Base-by-base conservation (phyloP, 257 asterid species). In the Ilex aquifolium region DNA sequence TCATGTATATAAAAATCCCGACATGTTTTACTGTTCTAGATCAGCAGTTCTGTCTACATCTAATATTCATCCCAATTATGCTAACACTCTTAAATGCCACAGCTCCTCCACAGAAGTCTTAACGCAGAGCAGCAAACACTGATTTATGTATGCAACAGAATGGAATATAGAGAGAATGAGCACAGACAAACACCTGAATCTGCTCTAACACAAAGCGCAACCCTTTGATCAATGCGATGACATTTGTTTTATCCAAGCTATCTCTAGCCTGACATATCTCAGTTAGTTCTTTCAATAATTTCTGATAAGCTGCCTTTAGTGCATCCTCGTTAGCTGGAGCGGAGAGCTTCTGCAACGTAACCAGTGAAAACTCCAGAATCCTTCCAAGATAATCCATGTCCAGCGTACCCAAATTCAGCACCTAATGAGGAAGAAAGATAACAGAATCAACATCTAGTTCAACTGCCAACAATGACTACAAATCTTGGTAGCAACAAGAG, bases 301-400 rank as follows among this genome's bases (percentile, higher is more conserved):
- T 74, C 70, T 74, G 81, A 65, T 84, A 86, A 48, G 75, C 75
- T 44, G 66, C 77, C 73, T 81, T 79, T 55, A 92, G 76, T 74
- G 87, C 91, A 53, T 76, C 83, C 72, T 79, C 88, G 56, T 78
- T 70, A 50, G 91, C 96, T 16, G 99, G 96, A 49, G 99, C 90
- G 16, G 93, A 83, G 36, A 92, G 97, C 74, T 83, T 87, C 77
- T 79, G 82, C 67, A 92, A 66, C 59, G 85, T 85, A 70, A 40
- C 48, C 72, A 87, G 60, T 44, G 95, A 85, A 72, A 79, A 89
- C 60, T 87, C 92, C 64, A 89, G 72, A 57, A 89, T 81, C 86
- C 68, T 85, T 65, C 90, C 94, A 57, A 86, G 83, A 81, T 87
- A 83, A 62, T 66, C 73, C 52, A 87, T 78, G 63, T 92, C 88